Percentiles rank a stretch among this genome's conserved stretches.
Conservation (phyloP, 345 rosid genomes). For the Rhodamnia rubescens region DNA sequence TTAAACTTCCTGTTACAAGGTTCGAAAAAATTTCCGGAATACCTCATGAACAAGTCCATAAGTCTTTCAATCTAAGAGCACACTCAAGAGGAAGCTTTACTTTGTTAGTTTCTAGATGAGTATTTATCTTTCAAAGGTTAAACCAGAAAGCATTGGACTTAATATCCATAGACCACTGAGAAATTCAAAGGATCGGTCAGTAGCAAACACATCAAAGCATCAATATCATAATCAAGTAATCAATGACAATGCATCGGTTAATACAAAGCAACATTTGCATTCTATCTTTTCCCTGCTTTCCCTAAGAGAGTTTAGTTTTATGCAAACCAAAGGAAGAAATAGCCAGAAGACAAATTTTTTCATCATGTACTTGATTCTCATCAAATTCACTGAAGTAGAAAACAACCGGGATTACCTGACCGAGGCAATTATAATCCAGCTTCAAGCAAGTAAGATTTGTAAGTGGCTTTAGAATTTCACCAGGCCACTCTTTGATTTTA, state of each 20-base stretch:
- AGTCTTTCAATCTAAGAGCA: not conserved
- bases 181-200: not conserved
- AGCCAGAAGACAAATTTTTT: not conserved
- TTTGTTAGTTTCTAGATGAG: not conserved
- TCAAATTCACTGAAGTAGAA: not conserved
- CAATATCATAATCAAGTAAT: not conserved
- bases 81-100: not conserved
- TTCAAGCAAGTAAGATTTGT: slow-evolving; percentile 59
- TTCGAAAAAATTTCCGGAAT: not conserved
- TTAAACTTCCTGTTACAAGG: not conserved
- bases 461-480: slow-evolving; percentile 49
- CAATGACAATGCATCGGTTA: not conserved
- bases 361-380: not conserved
- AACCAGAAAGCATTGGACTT: not conserved
- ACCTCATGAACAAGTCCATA: not conserved
- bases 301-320: not conserved
- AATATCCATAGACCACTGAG: not conserved
- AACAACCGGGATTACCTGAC: slow-evolving; percentile 40
- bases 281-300: not conserved
- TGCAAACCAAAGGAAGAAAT: not conserved
- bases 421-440: slow-evolving; percentile 69
- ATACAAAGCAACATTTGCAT: not conserved
- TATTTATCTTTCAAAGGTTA: not conserved
- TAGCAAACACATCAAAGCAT: not conserved
- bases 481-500: slow-evolving; percentile 81